Percentiles rank a stretch among this genome's conserved stretches.
Conservation (phyloP, 805 yeast species). For the Blastobotrys terrestris region DNA sequence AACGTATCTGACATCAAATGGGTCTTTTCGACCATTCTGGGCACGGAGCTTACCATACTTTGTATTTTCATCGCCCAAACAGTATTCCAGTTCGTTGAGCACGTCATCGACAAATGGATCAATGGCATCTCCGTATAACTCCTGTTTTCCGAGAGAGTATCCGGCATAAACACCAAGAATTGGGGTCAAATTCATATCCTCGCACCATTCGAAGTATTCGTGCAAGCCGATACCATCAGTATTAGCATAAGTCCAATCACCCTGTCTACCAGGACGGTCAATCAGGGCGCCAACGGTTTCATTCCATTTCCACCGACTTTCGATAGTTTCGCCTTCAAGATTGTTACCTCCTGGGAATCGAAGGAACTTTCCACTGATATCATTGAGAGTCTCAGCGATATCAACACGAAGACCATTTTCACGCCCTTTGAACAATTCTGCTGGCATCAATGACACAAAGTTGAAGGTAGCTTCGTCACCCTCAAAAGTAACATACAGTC, state of each 20-base stretch:
- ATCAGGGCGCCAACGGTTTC: background rate
- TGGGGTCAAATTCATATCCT: background rate
- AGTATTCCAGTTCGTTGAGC: background rate
- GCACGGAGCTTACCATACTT: background rate
- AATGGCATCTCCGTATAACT: background rate
- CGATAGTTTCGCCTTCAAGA: constrained; percentile 1
- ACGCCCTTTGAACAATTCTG: background rate
- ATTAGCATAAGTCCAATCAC: background rate
- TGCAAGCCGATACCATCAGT: constrained; percentile 1
- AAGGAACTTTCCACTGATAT: background rate
- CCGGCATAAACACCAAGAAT: background rate
- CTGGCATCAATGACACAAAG: background rate
- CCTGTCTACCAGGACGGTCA: constrained; percentile 1
- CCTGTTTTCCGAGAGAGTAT: background rate
- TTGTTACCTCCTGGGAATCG: constrained; percentile 1
- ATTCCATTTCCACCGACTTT: background rate
- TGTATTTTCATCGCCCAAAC: background rate
- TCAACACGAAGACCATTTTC: background rate
- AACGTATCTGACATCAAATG: background rate
- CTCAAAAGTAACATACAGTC: background rate
- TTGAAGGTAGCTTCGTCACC: background rate
- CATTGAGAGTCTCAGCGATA: background rate
- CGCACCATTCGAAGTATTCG: constrained; percentile 1
- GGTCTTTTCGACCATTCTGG: background rate
- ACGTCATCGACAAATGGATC: background rate